Base-by-base conservation (phyloP, 163 green algal genomes). In the Scenedesmus sp. region DNA sequence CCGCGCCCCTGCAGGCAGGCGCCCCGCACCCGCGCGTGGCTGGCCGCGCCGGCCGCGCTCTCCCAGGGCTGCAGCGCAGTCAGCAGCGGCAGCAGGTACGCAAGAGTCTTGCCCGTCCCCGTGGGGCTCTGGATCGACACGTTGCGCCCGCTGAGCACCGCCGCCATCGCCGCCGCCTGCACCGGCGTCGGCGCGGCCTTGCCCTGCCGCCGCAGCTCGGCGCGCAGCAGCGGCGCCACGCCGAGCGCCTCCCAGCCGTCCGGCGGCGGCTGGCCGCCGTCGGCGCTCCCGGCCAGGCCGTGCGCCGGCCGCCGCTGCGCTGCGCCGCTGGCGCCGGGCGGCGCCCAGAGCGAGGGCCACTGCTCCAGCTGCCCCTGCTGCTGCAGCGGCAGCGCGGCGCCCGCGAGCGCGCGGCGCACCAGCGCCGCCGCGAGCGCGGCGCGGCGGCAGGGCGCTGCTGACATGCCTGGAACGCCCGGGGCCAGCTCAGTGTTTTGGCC, bases 71-170 rank as follows among this genome's bases (percentile, higher is more conserved):
- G 24, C 10, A 65, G 15, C 42, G 1, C 10, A 4, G 36, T n/a
- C 69, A 77, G 29, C 53, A 77, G 54, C 1, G 69, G 69, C 69
- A 77, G 54, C 69, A 77, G 69, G 53, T 77, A 77, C 0, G 69
- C 53, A 17, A 77, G 51, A 13, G 69, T 77, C 69, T 77, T 77
- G 36, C 69, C 69, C 29, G 69, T 77, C 14, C 69, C 69, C 13
- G 69, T 77, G 42, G 69, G 15, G 28, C 69, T 77, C 50, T 77
- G 69, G 31, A 77, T 18, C 18, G 69, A 34, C 9, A 57, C 36
- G 28, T 77, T 36, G 18, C 69, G 24, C n/a, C 54, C 53, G 4
- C 14, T 17, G 0, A 67, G 39, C 14, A 77, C 28, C 1, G 50
- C 17, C 24, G 24, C 20, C 54, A 48, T n/a, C 18, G 51, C 53